Conservation (phyloP, 805 yeast genomes). For the Kodamaea kakaduensis region DNA sequence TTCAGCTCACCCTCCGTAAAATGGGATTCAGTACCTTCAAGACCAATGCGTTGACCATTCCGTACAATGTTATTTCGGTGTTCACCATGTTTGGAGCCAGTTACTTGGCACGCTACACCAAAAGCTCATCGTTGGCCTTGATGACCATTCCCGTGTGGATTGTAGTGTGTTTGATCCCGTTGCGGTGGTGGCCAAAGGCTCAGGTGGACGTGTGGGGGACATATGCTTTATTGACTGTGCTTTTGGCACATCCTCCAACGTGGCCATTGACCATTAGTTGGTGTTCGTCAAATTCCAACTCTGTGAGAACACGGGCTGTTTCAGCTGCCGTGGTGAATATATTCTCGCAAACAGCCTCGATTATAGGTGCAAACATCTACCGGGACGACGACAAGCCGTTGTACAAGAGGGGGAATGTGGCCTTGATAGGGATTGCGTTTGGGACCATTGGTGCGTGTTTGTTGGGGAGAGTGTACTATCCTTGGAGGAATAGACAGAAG, state of each 20-base stretch:
- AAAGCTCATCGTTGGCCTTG: conserved; percentile 17
- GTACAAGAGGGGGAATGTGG: conserved; percentile 55
- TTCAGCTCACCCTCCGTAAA: conserved; percentile 13
- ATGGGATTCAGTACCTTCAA: conserved; percentile 52
- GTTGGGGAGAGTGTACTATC: conserved; percentile 37
- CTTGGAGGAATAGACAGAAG: conserved; percentile 41
- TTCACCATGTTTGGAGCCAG: conserved; percentile 18
- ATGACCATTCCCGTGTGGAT: conserved; percentile 16
- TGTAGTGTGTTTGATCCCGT: conserved; percentile 20
- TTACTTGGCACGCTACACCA: conserved; percentile 22
- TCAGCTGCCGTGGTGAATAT: conserved; percentile 65
- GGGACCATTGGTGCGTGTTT: conserved; percentile 29
- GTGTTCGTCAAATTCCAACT: conserved; percentile 59
- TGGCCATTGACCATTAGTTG: conserved; percentile 57
- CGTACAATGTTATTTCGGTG: conserved; percentile 32
- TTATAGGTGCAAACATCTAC: conserved; percentile 55
- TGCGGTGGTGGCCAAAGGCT: conserved; percentile 42
- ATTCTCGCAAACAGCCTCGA: conserved; percentile 55
- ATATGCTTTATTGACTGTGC: conserved; percentile 33
- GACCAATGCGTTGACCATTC: conserved; percentile 51
- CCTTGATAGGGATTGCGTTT: conserved; percentile 36
- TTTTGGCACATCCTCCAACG: conserved; percentile 44
- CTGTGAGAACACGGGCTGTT: conserved; percentile 60
- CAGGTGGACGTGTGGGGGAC: conserved; percentile 42
- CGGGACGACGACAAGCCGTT: conserved; percentile 54